Conservation (phyloP, 768 basidiomycete species). For the Zangia roseola region DNA sequence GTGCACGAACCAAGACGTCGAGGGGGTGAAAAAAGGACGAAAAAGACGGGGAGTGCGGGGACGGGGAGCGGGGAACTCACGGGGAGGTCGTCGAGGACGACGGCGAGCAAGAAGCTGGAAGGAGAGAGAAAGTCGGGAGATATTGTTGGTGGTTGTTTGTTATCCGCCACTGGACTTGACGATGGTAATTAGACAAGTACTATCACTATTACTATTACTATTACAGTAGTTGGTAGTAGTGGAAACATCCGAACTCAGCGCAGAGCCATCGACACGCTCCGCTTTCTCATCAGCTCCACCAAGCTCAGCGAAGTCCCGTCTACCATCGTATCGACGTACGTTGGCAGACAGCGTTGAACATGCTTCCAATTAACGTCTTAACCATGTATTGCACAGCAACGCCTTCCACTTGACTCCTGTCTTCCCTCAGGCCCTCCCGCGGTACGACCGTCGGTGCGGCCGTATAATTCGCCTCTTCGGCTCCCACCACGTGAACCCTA, state of each 20-base stretch:
- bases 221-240: too few relatives aligned
- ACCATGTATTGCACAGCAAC: conserved; percentile 22
- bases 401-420: conserved; percentile 5
- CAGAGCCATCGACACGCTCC: conserved; percentile 3
- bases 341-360: conserved; percentile 19
- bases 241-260: conserved; percentile 29
- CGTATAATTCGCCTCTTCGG: conserved; percentile 28
- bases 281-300: conserved; percentile 21
- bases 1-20: conserved; percentile 37
- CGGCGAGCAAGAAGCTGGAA: conserved; percentile 15
- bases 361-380: conserved; percentile 24
- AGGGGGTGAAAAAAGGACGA: not conserved
- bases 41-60: not conserved
- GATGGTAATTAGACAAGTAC: too few relatives aligned
- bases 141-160: conserved; percentile 24
- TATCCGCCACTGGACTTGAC: conserved; percentile 7
- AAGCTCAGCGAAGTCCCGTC: conserved; percentile 34
- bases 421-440: conserved; percentile 12
- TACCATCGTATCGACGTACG: conserved; percentile 21
- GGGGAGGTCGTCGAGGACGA: not conserved
- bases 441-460: conserved; percentile 17
- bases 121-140: conserved; percentile 28
- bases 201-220: too few relatives aligned
- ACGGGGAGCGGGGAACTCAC: conserved; percentile 7
- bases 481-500: conserved; percentile 36